Evolutionary conservation across 495 filamentous ascomycete genomes (phyloP).

Genomic region (Trichoderma orchidacearum): DNA sequence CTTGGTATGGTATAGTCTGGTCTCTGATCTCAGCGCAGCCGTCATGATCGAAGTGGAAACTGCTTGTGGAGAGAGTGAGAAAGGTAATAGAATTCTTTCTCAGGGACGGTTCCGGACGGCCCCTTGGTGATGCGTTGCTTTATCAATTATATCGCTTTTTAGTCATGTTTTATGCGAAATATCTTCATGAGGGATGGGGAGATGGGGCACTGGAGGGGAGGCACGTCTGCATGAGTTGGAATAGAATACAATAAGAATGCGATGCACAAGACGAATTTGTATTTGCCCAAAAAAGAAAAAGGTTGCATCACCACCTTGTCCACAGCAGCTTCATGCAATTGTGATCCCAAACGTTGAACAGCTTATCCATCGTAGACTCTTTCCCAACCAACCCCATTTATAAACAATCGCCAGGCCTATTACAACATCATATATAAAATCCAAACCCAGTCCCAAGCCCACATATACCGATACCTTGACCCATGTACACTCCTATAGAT

Average conservation of each 20-base stretch:
- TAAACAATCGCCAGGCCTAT: not conserved
- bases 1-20: too few relatives aligned
- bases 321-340: too few relatives aligned
- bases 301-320: not conserved
- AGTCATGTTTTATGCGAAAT: constrained; percentile 13
- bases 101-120: too few relatives aligned
- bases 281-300: not conserved
- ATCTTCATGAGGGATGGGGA: too few relatives aligned
- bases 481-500: too few relatives aligned
- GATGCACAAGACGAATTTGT: not conserved
- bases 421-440: not conserved
- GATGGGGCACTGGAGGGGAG: not conserved
- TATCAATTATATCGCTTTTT: constrained; percentile 6
- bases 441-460: not conserved
- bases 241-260: constrained; percentile 2
- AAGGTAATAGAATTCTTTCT: not conserved
- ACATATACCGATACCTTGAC: too few relatives aligned
- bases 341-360: too few relatives aligned
- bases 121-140: not conserved
- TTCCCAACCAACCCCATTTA: too few relatives aligned
- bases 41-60: too few relatives aligned
- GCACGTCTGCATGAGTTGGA: constrained; percentile 2
- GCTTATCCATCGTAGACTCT: too few relatives aligned
- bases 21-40: too few relatives aligned
- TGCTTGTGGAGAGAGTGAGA: too few relatives aligned